Evolutionary conservation across 306 rosid genomes (phyloP).

Genomic region (Corylus heterophylla): DNA sequence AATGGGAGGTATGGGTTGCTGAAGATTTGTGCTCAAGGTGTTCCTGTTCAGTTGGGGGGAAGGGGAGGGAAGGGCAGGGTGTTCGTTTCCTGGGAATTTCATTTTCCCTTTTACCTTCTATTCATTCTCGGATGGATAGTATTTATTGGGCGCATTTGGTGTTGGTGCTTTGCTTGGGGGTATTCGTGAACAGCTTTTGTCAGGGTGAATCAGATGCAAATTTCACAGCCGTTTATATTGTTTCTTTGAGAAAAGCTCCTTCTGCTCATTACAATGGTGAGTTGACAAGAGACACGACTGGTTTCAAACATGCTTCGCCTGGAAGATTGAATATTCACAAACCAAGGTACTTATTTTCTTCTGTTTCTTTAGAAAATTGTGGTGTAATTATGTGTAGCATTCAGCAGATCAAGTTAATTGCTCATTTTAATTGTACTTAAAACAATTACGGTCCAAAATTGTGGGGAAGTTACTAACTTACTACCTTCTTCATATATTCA

Average conservation of each 20-base stretch:
- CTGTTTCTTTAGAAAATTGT: neutral
- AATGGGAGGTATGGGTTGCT: slow-evolving; percentile 23
- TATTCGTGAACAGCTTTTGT: slow-evolving; percentile 47
- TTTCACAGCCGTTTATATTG: slow-evolving; percentile 68
- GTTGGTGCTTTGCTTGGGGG: slow-evolving; percentile 44
- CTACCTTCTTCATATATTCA: neutral
- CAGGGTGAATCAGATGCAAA: slow-evolving; percentile 48
- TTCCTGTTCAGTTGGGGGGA: slow-evolving; percentile 23
- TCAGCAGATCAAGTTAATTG: slow-evolving; percentile 13
- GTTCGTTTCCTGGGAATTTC: slow-evolving; percentile 19
- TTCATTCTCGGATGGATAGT: slow-evolving; percentile 53
- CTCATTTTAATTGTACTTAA: neutral
- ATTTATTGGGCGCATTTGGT: slow-evolving; percentile 36
- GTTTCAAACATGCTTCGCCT: slow-evolving; percentile 39
- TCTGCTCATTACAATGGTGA: slow-evolving; percentile 55
- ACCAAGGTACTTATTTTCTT: slow-evolving; percentile 52
- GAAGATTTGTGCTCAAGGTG: slow-evolving; percentile 27
- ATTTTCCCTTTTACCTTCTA: neutral
- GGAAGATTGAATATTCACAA: slow-evolving; percentile 60
- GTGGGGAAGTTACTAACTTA: neutral
- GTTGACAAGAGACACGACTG: slow-evolving; percentile 43
- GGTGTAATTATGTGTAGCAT: neutral
- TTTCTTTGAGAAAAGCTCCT: slow-evolving; percentile 70
- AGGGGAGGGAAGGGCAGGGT: neutral
- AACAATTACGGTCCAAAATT: neutral